These are phyloP conservation scores for Setomelanomma holmii DNA, from an alignment of 2,329 filamentous ascomycete species.

Conservation along the genomic window DNA sequence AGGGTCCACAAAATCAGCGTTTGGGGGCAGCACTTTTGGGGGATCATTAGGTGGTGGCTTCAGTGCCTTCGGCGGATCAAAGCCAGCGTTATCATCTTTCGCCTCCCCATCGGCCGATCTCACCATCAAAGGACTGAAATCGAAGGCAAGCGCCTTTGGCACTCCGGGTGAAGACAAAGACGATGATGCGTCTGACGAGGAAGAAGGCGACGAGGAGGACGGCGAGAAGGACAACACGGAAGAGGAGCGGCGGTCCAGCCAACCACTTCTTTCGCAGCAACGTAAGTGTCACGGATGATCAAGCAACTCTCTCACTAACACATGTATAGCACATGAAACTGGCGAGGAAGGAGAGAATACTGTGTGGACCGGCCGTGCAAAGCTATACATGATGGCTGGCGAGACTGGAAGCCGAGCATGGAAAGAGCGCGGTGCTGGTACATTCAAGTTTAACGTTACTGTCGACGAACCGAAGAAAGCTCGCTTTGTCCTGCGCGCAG, in stretches of 20 bases:
- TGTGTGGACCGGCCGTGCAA: constrained; percentile 77
- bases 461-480: constrained; percentile 55
- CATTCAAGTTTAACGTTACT: constrained; percentile 76
- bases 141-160: constrained; percentile 78
- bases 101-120: constrained; percentile 59
- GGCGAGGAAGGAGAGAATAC: constrained; percentile 86
- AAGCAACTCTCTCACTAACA: constrained; percentile 18
- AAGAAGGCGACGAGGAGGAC: constrained; percentile 57
- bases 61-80: constrained; percentile 28
- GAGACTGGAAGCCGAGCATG: constrained; percentile 67
- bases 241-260: constrained; percentile 35
- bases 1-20: constrained; percentile 41
- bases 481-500: constrained; percentile 88
- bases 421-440: constrained; percentile 88
- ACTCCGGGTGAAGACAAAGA: constrained; percentile 64
- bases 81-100: constrained; percentile 68
- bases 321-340: constrained; percentile 70
- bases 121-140: constrained; percentile 56
- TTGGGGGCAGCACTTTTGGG: constrained; percentile 50
- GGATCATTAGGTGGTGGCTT: constrained; percentile 49
- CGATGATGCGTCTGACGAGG: constrained; percentile 61
- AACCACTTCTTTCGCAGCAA: constrained; percentile 65
- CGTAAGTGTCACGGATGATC: constrained; percentile 58
- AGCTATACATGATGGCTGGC: constrained; percentile 79
- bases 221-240: constrained; percentile 34